Conservation (phyloP, 352 stramenopile species). For the Phytophthora sp. region DNA sequence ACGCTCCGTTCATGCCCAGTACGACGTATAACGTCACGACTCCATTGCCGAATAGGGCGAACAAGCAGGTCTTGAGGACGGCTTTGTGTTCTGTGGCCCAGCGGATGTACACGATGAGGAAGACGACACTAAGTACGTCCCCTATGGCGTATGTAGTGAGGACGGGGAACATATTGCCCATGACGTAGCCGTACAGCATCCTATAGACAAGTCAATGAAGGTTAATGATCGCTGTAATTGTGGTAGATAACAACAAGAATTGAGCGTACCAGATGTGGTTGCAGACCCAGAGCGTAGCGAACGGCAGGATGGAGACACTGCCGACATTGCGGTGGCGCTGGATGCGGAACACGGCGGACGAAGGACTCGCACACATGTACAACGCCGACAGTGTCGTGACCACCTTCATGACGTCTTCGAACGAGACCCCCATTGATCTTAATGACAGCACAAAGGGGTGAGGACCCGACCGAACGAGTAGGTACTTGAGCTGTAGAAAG, state of each 20-base stretch:
- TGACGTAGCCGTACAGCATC: conserved; percentile 72
- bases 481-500: conserved; percentile 30
- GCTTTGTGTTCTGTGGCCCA: conserved; percentile 44
- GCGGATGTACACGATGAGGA: conserved; percentile 54
- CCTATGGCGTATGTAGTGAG: conserved; percentile 61
- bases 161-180: conserved; percentile 49
- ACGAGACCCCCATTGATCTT: conserved; percentile 35
- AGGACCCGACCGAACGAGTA: conserved; percentile 2
- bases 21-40: conserved; percentile 58
- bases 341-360: conserved; percentile 54
- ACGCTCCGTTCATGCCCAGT: conserved; percentile 37
- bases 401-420: conserved; percentile 63
- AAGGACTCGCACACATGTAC: conserved; percentile 79
- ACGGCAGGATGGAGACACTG: conserved; percentile 52
- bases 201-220: conserved; percentile 23
- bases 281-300: conserved; percentile 70
- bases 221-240: conserved; percentile 11
- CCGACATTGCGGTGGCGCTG: conserved; percentile 55
- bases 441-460: neutral
- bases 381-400: conserved; percentile 68
- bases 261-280: conserved; percentile 72
- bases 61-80: conserved; percentile 40
- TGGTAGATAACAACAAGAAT: neutral
- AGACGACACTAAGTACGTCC: conserved; percentile 51
- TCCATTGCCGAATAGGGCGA: conserved; percentile 49